A percentile compares a stretch with the other conserved stretches of the same genome.
Conservation (phyloP, 1,284 basidiomycete species). For the Sporisorium iseilematis-ciliati region DNA sequence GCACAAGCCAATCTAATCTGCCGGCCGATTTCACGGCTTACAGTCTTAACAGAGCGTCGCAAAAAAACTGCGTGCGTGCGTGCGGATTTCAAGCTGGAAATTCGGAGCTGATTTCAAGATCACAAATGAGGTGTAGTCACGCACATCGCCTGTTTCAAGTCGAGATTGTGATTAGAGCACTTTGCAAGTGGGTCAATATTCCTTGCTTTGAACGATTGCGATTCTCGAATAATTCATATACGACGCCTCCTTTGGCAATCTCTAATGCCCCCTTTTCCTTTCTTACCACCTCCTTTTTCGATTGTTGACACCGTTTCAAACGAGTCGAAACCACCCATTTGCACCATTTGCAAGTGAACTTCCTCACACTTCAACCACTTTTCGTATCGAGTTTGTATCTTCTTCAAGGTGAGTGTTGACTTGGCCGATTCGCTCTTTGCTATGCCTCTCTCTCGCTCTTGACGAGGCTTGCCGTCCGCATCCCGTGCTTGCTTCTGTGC, state of each 20-base stretch:
- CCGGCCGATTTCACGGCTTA: too few relatives aligned
- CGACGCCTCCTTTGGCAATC: conserved; percentile 7
- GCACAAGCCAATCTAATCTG: too few relatives aligned
- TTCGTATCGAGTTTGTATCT: not conserved
- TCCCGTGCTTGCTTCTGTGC: conserved; percentile 5
- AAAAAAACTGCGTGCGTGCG: too few relatives aligned
- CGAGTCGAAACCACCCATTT: conserved; percentile 11
- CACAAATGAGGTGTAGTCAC: too few relatives aligned
- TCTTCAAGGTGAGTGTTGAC: conserved; percentile 1
- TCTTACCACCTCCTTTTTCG: conserved; percentile 27
- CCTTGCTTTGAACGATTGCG: not conserved
- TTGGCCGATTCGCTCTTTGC: not conserved
- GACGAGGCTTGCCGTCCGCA: conserved; percentile 4
- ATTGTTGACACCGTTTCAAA: not conserved
- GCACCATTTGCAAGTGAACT: conserved; percentile 5
- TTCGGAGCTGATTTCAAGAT: not conserved
- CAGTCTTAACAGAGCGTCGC: too few relatives aligned
- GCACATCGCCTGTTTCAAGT: not conserved
- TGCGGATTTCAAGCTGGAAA: not conserved
- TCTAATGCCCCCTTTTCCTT: conserved; percentile 26
- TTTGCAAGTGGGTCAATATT: conserved; percentile 10
- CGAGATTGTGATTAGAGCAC: conserved; percentile 5
- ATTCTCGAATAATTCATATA: conserved; percentile 20
- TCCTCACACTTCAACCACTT: not conserved
- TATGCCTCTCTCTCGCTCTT: not conserved